phyloP scores from a whole-genome alignment of 2,329 filamentous ascomycete genomes.

The Stromatinia cepivora region DNA sequence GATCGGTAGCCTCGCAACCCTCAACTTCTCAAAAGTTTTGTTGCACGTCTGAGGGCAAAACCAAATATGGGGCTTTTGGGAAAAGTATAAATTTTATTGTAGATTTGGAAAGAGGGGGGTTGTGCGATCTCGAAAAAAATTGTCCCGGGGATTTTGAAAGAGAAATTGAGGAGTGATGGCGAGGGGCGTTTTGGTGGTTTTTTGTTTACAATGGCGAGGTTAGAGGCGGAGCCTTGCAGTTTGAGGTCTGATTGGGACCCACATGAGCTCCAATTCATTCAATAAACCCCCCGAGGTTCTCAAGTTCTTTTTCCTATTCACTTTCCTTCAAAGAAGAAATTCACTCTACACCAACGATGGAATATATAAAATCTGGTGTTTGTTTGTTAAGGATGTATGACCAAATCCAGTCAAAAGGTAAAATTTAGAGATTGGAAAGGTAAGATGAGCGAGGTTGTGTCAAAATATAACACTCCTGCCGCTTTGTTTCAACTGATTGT shows the following conservation, averaged over 20 bases:
- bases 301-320: neutral
- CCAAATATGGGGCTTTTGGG: neutral
- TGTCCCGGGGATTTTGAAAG: neutral
- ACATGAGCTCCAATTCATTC: constrained; percentile 8
- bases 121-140: neutral
- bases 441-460: neutral
- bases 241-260: neutral
- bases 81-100: neutral
- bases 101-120: neutral
- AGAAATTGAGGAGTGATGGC: neutral
- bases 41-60: constrained; percentile 8
- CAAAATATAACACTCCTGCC: neutral
- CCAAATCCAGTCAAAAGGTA: neutral
- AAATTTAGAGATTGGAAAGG: neutral
- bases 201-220: constrained; percentile 13
- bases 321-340: too few species aligned
- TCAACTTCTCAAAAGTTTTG: neutral
- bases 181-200: neutral
- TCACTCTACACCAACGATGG: neutral
- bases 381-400: neutral
- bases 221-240: constrained; percentile 10
- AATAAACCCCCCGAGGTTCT: constrained; percentile 11
- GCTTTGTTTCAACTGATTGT: constrained; percentile 22
- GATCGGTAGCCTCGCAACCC: neutral
- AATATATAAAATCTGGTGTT: neutral